phyloP scores from a whole-genome alignment of 129 eudicot species.

The Pulicaria dysenterica region DNA sequence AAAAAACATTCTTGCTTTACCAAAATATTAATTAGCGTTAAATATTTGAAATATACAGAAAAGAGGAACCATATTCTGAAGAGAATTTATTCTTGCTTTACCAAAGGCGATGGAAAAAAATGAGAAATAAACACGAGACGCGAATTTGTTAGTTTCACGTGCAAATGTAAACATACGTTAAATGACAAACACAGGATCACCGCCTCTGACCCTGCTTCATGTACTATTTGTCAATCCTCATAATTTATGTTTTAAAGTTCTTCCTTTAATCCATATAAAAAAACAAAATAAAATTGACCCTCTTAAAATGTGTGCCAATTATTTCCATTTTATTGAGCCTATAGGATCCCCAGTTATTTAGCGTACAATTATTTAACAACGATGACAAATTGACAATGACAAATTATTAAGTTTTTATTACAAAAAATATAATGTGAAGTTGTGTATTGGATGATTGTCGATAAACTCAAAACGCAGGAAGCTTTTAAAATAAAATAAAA shows the following conservation, averaged over 20 bases:
- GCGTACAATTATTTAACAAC: not conserved
- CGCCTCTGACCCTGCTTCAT: constrained; percentile 34
- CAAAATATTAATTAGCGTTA: not conserved
- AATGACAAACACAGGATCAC: constrained; percentile 33
- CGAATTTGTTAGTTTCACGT: constrained; percentile 38
- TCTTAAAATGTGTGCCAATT: constrained; percentile 24
- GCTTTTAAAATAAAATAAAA: not conserved
- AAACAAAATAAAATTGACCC: not conserved
- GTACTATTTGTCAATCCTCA: constrained; percentile 4
- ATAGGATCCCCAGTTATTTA: not conserved
- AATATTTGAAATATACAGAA: not conserved
- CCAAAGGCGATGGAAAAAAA: not conserved
- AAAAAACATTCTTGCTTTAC: not conserved
- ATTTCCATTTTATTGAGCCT: constrained; percentile 7
- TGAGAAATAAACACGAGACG: constrained; percentile 14
- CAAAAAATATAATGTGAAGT: too few species aligned
- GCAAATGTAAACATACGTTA: constrained; percentile 29
- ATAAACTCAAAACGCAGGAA: too few species aligned
- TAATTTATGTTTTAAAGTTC: constrained; percentile 1
- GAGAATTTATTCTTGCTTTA: not conserved
- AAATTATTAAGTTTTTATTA: too few species aligned
- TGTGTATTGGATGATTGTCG: too few species aligned
- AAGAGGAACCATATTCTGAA: constrained; percentile 13
- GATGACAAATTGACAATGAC: too few species aligned
- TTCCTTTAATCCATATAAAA: not conserved